Base-by-base conservation (phyloP, 306 rosid species). In the Medicago arabica region DNA sequence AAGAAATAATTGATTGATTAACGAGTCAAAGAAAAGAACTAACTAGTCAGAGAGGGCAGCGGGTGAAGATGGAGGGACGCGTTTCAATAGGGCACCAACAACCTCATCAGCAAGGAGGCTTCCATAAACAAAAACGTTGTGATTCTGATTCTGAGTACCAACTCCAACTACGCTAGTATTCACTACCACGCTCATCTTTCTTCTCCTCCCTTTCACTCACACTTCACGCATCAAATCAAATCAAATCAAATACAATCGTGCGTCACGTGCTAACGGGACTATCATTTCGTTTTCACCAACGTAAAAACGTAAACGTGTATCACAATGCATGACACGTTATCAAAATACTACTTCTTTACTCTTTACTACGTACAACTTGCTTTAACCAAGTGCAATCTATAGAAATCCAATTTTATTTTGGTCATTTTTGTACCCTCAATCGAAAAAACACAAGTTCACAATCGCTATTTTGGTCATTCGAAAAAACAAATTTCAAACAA, bases 111-210 rank as follows among this genome's bases (percentile, higher is more conserved):
- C 91, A 43, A 88, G 66, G 60, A 95, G 93, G 80, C 92, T 89
- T 12, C 97, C 96, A 70, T 95, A 95, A 11, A 92, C 97, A 85
- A 95, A 95, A 15, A 95, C 97, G 85, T 78, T 80, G 78, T 96
- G 81, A 15, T 1, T 43, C 7, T 21, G 74, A 69, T 17, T 69
- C 16, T 23, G 17, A 13, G 28, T 9, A 54, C 46, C 46, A 13
- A 41, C 38, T 21, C 41, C 11, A 12, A 21, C 41, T 17, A 69
- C 70, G 38, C 38, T 34, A 28, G 17, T 14, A n/a, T 25, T 54
- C 66, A 43, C 10, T 59, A 39, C 67, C 41, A 19, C 59, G 15
- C 57, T 23, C 72, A 17, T 38, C 67, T 11, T 47, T 2, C 41
- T 10, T 19, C 57, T 64, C 28, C 3, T 28, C 31, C 3, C 31